These are phyloP conservation scores for Fusarium sp. DNA, from an alignment of 2,329 filamentous ascomycete genomes.

Conservation along the genomic window DNA sequence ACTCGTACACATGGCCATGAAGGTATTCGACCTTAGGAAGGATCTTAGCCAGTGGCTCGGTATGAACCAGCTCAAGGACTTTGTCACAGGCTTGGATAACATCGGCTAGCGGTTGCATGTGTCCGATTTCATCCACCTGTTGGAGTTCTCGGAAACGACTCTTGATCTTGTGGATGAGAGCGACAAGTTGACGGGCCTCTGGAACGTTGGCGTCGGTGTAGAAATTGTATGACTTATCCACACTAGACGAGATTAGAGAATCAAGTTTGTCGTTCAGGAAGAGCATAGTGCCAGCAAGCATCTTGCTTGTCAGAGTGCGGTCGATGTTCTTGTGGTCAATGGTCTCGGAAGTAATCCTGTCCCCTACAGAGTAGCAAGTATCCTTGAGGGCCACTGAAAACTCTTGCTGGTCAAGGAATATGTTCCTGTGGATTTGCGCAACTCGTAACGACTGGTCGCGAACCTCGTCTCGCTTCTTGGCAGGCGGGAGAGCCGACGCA, in stretches of 20 bases:
- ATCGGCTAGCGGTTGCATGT: slow-evolving; percentile 84
- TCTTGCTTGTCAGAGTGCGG: slow-evolving; percentile 62
- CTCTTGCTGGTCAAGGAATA: slow-evolving; percentile 64
- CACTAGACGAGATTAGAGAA: slow-evolving; percentile 56
- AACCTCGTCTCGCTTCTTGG: slow-evolving; percentile 58
- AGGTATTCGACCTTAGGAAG: slow-evolving; percentile 91
- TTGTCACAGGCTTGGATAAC: slow-evolving; percentile 83
- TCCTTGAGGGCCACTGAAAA: slow-evolving; percentile 60
- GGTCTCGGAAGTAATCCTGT: slow-evolving; percentile 53
- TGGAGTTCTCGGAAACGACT: slow-evolving; percentile 81
- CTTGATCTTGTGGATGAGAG: slow-evolving; percentile 78
- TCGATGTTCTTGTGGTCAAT: slow-evolving; percentile 50
- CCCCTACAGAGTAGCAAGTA: slow-evolving; percentile 62
- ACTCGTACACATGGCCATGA: slow-evolving; percentile 89
- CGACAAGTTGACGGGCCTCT: slow-evolving; percentile 82
- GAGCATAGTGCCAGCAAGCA: slow-evolving; percentile 78
- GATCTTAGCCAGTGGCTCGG: slow-evolving; percentile 88
- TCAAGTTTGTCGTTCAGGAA: slow-evolving; percentile 74
- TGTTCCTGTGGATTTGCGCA: slow-evolving; percentile 71
- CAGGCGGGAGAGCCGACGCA: slow-evolving; percentile 52
- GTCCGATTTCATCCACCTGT: slow-evolving; percentile 74
- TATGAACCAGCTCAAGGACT: slow-evolving; percentile 81
- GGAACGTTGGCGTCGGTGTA: slow-evolving; percentile 85
- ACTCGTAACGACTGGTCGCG: slow-evolving; percentile 74
- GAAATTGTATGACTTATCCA: slow-evolving; percentile 80